These are phyloP conservation scores for Mycena vitilis DNA, from an alignment of 768 basidiomycete species.

Conservation along the genomic window DNA sequence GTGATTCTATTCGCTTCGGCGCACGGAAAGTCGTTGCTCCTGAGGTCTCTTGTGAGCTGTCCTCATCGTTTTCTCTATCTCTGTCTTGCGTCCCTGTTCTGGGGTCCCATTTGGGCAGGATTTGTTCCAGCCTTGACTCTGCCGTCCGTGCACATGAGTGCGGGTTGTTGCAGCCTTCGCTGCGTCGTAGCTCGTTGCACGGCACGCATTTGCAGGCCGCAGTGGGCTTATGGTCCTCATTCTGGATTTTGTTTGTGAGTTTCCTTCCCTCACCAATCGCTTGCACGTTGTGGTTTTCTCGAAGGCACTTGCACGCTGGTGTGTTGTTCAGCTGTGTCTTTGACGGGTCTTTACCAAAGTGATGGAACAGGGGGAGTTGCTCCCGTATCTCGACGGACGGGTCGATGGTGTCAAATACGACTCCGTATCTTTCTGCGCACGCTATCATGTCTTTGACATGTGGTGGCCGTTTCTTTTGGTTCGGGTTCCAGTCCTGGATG, in stretches of 20 bases:
- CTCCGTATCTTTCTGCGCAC: neutral
- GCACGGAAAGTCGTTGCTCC: neutral
- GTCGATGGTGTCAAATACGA: neutral
- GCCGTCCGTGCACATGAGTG: neutral
- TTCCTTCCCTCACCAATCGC: neutral
- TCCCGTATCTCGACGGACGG: neutral
- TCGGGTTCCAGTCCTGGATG: neutral
- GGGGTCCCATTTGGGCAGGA: constrained; percentile 9
- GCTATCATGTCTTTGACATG: neutral
- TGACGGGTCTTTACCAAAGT: neutral
- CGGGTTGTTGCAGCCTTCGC: neutral
- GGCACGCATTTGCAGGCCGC: neutral
- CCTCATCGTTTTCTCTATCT: too few species aligned
- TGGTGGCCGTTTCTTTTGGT: neutral
- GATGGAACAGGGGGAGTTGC: neutral
- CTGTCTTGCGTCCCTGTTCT: neutral
- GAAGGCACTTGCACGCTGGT: neutral
- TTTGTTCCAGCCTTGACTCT: neutral
- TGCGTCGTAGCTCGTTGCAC: neutral
- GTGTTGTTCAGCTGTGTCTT: neutral
- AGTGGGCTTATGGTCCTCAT: neutral
- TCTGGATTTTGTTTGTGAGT: neutral
- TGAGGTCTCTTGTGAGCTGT: neutral
- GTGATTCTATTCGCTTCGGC: neutral
- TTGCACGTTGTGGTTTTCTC: neutral